Conservation (phyloP, 352 stramenopile genomes). For the Phytophthora cryptogea region DNA sequence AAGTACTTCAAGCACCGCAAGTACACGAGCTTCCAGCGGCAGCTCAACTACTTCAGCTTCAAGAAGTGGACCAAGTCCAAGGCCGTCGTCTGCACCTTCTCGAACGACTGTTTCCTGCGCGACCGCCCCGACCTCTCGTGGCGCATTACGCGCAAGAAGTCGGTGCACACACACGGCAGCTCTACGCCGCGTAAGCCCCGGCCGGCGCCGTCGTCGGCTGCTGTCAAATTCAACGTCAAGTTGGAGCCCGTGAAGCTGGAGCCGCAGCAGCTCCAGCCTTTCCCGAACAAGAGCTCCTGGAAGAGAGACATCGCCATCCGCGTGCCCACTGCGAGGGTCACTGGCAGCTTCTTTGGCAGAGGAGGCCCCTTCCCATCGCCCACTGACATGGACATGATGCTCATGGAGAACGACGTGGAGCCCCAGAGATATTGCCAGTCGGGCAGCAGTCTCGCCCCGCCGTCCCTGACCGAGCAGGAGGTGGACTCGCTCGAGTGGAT, state of each 20-base stretch:
- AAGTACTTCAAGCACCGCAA: constrained; percentile 89
- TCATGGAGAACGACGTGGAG: constrained; percentile 43
- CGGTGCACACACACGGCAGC: constrained; percentile 27
- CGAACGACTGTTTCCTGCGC: constrained; percentile 68
- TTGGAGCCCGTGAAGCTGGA: constrained; percentile 19
- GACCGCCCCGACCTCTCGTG: constrained; percentile 59
- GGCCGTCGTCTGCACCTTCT: constrained; percentile 76
- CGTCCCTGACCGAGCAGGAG: constrained; percentile 28
- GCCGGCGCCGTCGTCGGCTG: neutral
- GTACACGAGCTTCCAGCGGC: constrained; percentile 87
- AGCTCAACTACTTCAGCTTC: constrained; percentile 87
- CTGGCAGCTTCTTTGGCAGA: constrained; percentile 13
- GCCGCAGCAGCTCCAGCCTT: constrained; percentile 1
- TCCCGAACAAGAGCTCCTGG: constrained; percentile 24
- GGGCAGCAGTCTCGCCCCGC: constrained; percentile 11
- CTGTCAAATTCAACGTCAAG: constrained; percentile 5
- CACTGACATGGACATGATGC: constrained; percentile 55
- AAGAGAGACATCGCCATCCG: constrained; percentile 40
- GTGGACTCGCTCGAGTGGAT: constrained; percentile 74
- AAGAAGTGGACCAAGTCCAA: constrained; percentile 83
- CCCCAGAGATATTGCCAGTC: constrained; percentile 18
- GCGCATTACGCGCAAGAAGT: constrained; percentile 77
- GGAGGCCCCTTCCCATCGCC: constrained; percentile 41
- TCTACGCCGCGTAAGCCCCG: constrained; percentile 17
- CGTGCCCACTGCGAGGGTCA: constrained; percentile 14